phyloP scores from a whole-genome alignment of 345 rosid species.

The Boechera stricta region DNA sequence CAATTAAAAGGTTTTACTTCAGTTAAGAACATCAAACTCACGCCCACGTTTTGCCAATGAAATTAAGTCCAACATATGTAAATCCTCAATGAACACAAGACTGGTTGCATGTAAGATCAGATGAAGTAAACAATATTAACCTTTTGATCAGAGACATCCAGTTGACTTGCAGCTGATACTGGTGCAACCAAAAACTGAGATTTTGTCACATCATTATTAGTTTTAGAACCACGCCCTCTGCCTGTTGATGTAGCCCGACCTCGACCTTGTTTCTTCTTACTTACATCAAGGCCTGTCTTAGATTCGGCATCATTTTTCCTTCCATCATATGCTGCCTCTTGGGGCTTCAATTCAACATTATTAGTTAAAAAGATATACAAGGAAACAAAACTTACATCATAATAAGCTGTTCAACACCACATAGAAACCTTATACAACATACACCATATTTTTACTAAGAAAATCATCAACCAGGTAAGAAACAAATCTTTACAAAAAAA shows the following conservation, averaged over 20 bases:
- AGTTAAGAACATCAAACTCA: conserved; percentile 11
- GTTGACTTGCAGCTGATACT: conserved; percentile 59
- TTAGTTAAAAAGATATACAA: not conserved
- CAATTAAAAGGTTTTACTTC: not conserved
- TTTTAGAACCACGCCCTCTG: conserved; percentile 89
- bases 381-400: conserved; percentile 10
- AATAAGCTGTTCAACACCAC: not conserved
- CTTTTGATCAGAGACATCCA: conserved; percentile 68
- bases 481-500: conserved; percentile 2
- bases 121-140: conserved; percentile 48
- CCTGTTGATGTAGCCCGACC: conserved; percentile 76
- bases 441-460: not conserved
- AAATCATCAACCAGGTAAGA: not conserved
- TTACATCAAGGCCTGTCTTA: conserved; percentile 60
- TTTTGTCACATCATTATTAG: conserved; percentile 60
- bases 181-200: conserved; percentile 58
- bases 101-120: conserved; percentile 11
- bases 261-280: conserved; percentile 81
- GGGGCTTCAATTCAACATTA: conserved; percentile 36
- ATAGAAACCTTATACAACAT: not conserved
- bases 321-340: conserved; percentile 65
- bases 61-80: not conserved
- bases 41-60: conserved; percentile 10
- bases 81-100: conserved; percentile 5
- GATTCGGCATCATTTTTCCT: conserved; percentile 67